phyloP scores from a whole-genome alignment of 2,329 filamentous ascomycete species.

The Microdochium paspali region DNA sequence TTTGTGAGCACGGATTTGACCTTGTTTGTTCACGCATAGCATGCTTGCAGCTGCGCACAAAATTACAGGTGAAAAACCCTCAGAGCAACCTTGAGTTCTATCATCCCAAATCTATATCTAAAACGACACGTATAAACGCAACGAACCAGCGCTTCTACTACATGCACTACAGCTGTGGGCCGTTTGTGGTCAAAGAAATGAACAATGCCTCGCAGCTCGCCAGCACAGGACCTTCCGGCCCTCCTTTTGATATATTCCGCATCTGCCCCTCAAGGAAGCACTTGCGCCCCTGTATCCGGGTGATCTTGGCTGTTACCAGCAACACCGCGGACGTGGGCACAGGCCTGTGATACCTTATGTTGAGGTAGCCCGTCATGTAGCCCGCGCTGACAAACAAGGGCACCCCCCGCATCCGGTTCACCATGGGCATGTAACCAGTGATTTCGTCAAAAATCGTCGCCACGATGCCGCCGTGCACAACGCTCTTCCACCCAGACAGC shows the following conservation, averaged over 20 bases:
- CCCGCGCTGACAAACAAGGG: neutral
- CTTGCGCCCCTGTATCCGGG: neutral
- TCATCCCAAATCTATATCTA: no score
- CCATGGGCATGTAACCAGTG: neutral
- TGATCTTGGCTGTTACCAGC: neutral
- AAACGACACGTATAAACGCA: no score
- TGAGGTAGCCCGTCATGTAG: neutral
- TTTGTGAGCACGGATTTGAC: no score
- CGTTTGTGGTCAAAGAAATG: neutral
- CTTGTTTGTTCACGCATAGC: no score
- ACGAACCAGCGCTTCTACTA: neutral
- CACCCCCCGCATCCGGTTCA: neutral
- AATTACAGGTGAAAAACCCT: no score
- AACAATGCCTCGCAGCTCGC: neutral
- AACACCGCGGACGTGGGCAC: neutral
- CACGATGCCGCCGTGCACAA: neutral
- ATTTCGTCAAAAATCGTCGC: neutral
- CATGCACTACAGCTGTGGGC: neutral
- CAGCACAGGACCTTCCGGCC: neutral
- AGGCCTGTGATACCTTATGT: neutral
- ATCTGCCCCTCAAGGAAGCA: neutral
- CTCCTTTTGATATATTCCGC: neutral
- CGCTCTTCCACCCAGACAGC: neutral
- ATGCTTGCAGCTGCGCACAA: no score
- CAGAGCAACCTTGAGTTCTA: no score